Evolutionary conservation across 1,284 basidiomycete species (phyloP), one percentile per base, ranked within the genome.

Genomic region (Ceratobasidium theobromae): DNA sequence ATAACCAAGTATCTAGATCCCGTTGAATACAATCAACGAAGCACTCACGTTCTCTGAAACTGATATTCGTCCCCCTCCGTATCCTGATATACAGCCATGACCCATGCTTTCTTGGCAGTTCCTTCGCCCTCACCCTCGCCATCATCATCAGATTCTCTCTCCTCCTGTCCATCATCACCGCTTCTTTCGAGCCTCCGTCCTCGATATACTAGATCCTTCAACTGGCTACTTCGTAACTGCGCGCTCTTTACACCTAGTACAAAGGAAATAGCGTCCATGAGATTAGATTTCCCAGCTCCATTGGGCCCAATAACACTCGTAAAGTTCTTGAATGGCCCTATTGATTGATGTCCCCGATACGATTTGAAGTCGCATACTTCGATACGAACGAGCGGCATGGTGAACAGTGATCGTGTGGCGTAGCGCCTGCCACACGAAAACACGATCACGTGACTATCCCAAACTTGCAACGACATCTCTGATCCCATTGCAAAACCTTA

Each of bases 251-350:
- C 91, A 32, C 97, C 96, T 8, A 99, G 86, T 4, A 99, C 97
- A 75, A 99, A 99, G 1, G 97, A 99, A 72, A 99, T 98, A 65
- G 97, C 97, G 76, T 99, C 97, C 97, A 99, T 99, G 69, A 99
- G 85, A 76, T 99, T 99, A 35, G 93, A 96, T 76, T 99, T 99
- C 70, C 97, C 97, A 2, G 95, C 95, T 67, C 97, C 97, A 88
- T 99, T 99, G 48, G 97, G 96, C 25, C 97, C 97, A 72, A 98
- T 98, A 71, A 98, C 85, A 16, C 93, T 95, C 0, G 94, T 96
- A 77, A 99, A 99, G 72, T 89, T 86, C 75, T 84, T 85, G 79
- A 97, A 96, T 3, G 95, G 95, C 0, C 94, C 94, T 53, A 96
- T 93, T 43, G 84, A 83, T 76, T 93, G 92, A 74, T 89, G 88